A percentile compares a stretch with the other conserved stretches of the same genome.
Evolutionary conservation across 164 flowering plant species (phyloP).

Genomic region (Pachysandra terminalis): DNA sequence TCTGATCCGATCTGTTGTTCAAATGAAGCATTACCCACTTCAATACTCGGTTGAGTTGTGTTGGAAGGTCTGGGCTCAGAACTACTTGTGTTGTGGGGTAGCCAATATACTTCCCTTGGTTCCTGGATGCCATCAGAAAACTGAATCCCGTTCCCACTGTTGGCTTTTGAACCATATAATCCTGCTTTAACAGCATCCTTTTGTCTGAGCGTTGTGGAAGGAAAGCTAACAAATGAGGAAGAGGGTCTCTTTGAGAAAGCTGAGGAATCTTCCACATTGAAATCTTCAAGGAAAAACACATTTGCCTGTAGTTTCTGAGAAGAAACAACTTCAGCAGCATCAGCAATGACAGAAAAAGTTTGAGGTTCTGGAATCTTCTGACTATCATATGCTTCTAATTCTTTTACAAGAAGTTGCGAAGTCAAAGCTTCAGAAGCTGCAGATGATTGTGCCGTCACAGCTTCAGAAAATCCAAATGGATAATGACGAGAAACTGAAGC

Average conservation of each 20-base stretch:
- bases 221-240: slow-evolving; percentile 9
- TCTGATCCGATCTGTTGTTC: slow-evolving; percentile 2
- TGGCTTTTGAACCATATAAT: slow-evolving; percentile 8
- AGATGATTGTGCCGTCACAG: slow-evolving; percentile 11
- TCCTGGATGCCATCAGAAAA: slow-evolving; percentile 14
- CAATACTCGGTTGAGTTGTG: slow-evolving; percentile 6
- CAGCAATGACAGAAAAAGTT: slow-evolving; percentile 11
- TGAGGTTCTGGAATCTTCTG: slow-evolving; percentile 22
- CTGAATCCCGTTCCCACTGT: slow-evolving; percentile 11
- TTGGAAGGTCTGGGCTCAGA: slow-evolving; percentile 10
- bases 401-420: slow-evolving; percentile 18
- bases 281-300: slow-evolving; percentile 4
- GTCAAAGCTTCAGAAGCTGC: slow-evolving; percentile 20
- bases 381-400: slow-evolving; percentile 16
- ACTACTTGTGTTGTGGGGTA: slow-evolving; percentile 6
- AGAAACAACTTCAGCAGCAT: slow-evolving; percentile 15
- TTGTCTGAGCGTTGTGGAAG: slow-evolving; percentile 4
- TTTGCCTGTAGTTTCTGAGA: slow-evolving; percentile 16
- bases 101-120: slow-evolving; percentile 9
- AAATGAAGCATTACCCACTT: slow-evolving; percentile 10
- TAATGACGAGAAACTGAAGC: slow-evolving; percentile 33
- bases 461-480: slow-evolving; percentile 29
- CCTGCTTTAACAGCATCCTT: slow-evolving; percentile 16
- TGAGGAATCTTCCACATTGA: slow-evolving; percentile 13
- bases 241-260: slow-evolving; percentile 14